Conservation (phyloP, 2,329 filamentous ascomycete species). For the Emergomyces orientalis region DNA sequence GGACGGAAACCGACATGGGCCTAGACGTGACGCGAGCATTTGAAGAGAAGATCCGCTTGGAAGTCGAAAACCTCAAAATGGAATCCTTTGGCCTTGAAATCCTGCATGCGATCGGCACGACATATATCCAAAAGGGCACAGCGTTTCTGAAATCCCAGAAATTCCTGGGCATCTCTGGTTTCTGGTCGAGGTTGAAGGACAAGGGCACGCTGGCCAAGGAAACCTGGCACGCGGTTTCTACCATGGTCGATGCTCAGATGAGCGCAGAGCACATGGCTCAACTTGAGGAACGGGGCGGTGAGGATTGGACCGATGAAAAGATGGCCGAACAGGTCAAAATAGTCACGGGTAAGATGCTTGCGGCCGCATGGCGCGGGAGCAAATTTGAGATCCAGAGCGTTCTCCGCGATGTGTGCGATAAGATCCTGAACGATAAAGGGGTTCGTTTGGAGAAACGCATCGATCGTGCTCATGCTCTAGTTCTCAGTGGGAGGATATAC, state of each 20-base stretch:
- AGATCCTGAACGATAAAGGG: constrained; percentile 68
- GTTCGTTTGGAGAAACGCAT: constrained; percentile 75
- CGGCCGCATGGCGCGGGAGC: constrained; percentile 89
- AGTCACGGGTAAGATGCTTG: constrained; percentile 96
- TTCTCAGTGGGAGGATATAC: constrained; percentile 83
- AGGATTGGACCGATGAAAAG: constrained; percentile 97
- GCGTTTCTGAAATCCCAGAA: constrained; percentile 90
- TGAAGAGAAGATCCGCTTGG: constrained; percentile 84
- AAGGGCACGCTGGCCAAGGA: constrained; percentile 96
- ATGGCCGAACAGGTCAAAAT: constrained; percentile 90
- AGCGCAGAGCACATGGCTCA: constrained; percentile 99
- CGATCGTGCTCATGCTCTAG: constrained; percentile 80
- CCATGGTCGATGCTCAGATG: constrained; percentile 92
- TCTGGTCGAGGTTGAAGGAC: constrained; percentile 88
- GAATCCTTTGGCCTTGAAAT: constrained; percentile 97
- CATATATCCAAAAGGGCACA: constrained; percentile 79
- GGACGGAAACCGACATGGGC: constrained; percentile 94
- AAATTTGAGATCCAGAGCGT: constrained; percentile 98
- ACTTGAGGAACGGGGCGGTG: constrained; percentile 85
- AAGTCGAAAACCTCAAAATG: constrained; percentile 98
- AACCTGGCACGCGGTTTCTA: constrained; percentile 95
- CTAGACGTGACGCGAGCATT: constrained; percentile 77
- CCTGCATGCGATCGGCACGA: constrained; percentile 84
- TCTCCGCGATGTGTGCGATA: constrained; percentile 85
- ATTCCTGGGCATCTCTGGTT: constrained; percentile 89